Conservation (phyloP, 1,284 basidiomycete species). For the Hemileia vastatrix region DNA sequence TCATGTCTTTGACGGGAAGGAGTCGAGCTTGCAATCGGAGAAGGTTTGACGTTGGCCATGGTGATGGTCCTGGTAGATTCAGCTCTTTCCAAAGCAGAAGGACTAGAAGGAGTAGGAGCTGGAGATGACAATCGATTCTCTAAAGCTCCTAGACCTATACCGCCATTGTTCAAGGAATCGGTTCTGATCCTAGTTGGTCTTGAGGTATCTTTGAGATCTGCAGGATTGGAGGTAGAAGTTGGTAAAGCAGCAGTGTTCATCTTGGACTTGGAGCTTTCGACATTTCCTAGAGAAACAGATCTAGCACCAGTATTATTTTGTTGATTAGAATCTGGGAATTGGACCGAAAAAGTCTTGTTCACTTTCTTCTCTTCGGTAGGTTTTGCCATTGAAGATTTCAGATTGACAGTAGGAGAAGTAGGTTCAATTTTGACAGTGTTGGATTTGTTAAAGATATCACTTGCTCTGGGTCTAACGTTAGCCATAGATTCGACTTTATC, state of each 20-base stretch:
- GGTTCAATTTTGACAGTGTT: neutral
- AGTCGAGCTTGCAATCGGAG: constrained; percentile 3
- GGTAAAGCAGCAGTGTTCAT: neutral
- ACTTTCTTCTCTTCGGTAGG: neutral
- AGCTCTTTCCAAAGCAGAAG: constrained; percentile 17
- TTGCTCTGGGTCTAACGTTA: constrained; percentile 26
- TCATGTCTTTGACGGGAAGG: neutral
- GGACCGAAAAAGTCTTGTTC: neutral
- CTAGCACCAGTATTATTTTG: neutral
- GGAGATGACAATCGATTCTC: neutral
- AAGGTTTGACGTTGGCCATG: constrained; percentile 24
- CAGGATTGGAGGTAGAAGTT: neutral
- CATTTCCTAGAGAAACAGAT: neutral
- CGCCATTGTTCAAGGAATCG: neutral
- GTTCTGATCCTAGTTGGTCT: neutral
- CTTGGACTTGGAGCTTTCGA: neutral
- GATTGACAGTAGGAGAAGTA: neutral
- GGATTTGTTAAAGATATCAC: constrained; percentile 28
- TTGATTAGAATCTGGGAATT: neutral
- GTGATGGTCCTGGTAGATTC: constrained; percentile 23
- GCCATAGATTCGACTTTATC: neutral
- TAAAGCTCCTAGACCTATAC: neutral
- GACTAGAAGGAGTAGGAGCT: constrained; percentile 25
- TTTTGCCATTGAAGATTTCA: neutral
- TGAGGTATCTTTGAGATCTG: neutral